Evolutionary conservation across 257 asterid genomes (phyloP), one percentile per base, ranked within the genome.

Genomic region (Lavandula angustifolia): DNA sequence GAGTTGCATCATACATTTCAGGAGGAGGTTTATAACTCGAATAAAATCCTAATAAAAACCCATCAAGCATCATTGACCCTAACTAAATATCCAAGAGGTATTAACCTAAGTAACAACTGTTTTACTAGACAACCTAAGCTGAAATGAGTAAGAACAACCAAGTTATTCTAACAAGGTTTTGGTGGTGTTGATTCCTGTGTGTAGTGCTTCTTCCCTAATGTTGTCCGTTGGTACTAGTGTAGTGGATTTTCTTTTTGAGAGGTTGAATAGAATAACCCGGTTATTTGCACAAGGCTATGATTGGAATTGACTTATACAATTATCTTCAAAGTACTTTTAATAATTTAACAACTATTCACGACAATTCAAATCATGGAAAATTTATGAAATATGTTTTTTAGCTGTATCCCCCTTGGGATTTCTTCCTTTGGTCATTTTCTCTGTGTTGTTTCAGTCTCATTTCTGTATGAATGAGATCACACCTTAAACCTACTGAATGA

Each of bases 401-500:
- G 7, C 16, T n/a, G 43, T 57, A 35, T 14, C 54, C 49, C 29
- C 46, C 43, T 14, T 48, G 22, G 1, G 42, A 6, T 27, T 44
- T 8, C 42, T 9, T 62, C 22, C 11, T 34, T 33, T 38, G 38
- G 37, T 65, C 52, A n/a, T 49, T 10, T 64, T 29, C 9, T 43
- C 7, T 42, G 13, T 42, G 47, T 12, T 56, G 1, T 7, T 31
- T 27, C 51, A 4, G 44, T 38, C 54, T 54, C 29, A 44, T 11
- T 44, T 31, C 46, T 54, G 46, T 60, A 27, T 54, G 33, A 32
- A 27, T 54, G 33, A 32, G 16, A 0, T 51, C 62, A 16, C 43
- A 56, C 40, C 12, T 10, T 68, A 74, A 13, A 56, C 67, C 63
- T 18, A 64, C 65, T 55, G 65, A 70, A 65, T 66, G 58, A 60